phyloP scores from a whole-genome alignment of 1,284 basidiomycete species.

The Boletus semigastroideus region DNA sequence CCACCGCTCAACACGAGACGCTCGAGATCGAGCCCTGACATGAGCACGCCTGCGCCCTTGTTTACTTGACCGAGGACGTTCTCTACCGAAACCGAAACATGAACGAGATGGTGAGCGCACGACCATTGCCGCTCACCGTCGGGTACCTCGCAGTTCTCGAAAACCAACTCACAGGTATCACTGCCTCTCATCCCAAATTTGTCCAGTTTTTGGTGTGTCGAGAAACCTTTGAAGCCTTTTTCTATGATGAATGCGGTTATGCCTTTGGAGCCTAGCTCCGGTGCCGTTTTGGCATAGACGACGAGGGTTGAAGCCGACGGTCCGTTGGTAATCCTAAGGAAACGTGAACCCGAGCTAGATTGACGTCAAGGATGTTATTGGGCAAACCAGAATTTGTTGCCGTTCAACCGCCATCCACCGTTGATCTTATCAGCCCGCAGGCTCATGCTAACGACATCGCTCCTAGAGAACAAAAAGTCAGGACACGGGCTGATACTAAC shows the following conservation, averaged over 20 bases:
- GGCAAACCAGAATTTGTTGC: conserved; percentile 88
- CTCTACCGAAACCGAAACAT: conserved; percentile 41
- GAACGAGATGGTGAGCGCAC: neutral
- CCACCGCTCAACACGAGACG: conserved; percentile 90
- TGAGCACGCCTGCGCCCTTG: conserved; percentile 83
- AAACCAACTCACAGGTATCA: conserved; percentile 92
- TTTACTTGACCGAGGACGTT: conserved; percentile 85
- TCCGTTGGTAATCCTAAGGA: conserved; percentile 89
- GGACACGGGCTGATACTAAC: neutral
- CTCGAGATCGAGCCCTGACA: conserved; percentile 93
- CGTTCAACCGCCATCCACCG: conserved; percentile 80
- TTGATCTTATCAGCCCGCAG: conserved; percentile 76
- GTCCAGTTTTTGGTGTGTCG: conserved; percentile 87
- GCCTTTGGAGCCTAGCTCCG: conserved; percentile 78
- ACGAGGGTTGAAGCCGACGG: conserved; percentile 87
- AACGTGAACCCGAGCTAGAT: neutral
- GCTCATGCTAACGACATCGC: conserved; percentile 92
- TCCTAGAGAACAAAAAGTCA: conserved; percentile 34
- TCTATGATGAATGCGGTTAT: conserved; percentile 94
- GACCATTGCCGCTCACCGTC: conserved; percentile 49
- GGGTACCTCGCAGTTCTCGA: conserved; percentile 88
- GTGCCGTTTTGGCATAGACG: conserved; percentile 90
- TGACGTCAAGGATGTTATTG: neutral
- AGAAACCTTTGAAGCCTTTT: conserved; percentile 80
- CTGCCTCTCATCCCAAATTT: conserved; percentile 97